phyloP scores from a whole-genome alignment of 1,284 basidiomycete genomes.

The Melanopsichium pennsylvanicum region DNA sequence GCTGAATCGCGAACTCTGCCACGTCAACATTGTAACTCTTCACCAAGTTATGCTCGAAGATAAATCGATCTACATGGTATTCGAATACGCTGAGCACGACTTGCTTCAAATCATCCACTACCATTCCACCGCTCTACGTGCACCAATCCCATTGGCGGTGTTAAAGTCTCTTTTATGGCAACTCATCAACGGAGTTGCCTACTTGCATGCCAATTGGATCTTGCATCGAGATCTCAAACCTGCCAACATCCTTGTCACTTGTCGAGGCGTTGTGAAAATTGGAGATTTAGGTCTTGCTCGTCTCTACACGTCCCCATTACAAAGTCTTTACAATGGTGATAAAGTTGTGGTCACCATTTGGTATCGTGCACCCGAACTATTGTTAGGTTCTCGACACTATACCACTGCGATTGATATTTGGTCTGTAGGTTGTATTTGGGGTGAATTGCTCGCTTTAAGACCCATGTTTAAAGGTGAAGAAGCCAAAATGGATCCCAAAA shows the following conservation, averaged over 20 bases:
- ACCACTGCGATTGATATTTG: slow-evolving; percentile 97
- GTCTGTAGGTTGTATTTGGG: slow-evolving; percentile 97
- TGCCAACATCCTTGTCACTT: slow-evolving; percentile 95
- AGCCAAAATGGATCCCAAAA: slow-evolving; percentile 80
- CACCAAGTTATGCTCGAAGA: slow-evolving; percentile 96
- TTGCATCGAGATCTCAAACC: slow-evolving; percentile 97
- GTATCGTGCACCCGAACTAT: slow-evolving; percentile 94
- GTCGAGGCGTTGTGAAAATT: slow-evolving; percentile 90
- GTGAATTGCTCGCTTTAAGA: slow-evolving; percentile 87
- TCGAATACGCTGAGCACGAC: slow-evolving; percentile 98
- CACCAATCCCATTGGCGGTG: slow-evolving; percentile 76
- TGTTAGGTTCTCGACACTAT: slow-evolving; percentile 94
- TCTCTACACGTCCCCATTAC: slow-evolving; percentile 82
- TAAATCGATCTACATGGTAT: slow-evolving; percentile 88
- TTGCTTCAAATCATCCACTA: slow-evolving; percentile 90
- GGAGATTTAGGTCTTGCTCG: slow-evolving; percentile 95
- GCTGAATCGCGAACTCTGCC: slow-evolving; percentile 91
- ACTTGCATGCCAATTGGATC: slow-evolving; percentile 93
- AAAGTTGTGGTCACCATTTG: slow-evolving; percentile 99
- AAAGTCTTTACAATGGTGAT: slow-evolving; percentile 80
- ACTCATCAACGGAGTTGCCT: slow-evolving; percentile 91
- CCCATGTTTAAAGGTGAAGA: slow-evolving; percentile 99
- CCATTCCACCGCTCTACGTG: slow-evolving; percentile 86
- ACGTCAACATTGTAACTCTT: slow-evolving; percentile 89
- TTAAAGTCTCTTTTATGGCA: slow-evolving; percentile 94